A percentile compares a stretch with the other conserved stretches of the same genome.
Evolutionary conservation across 2,329 filamentous ascomycete species (phyloP).

Genomic region (Beauveria caledonica): DNA sequence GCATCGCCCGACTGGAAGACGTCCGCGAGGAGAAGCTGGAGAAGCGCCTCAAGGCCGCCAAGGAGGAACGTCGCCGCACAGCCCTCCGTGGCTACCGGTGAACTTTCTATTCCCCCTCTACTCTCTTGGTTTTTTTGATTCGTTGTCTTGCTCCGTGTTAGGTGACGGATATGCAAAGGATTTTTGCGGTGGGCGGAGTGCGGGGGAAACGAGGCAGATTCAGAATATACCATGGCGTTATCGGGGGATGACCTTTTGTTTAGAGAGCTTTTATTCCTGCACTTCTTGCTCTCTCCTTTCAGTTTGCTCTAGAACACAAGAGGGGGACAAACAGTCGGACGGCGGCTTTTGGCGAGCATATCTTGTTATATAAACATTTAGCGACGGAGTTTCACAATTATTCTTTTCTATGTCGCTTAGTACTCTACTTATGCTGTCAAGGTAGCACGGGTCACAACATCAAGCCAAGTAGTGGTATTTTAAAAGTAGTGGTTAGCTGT

Average conservation of each 20-base stretch:
- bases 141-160: too few species aligned
- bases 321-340: too few species aligned
- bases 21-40: constrained; percentile 55
- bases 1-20: constrained; percentile 59
- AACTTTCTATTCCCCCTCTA: neutral
- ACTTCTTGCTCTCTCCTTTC: neutral
- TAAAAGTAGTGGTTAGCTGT: neutral
- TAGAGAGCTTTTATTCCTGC: neutral
- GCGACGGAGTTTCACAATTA: too few species aligned
- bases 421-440: too few species aligned
- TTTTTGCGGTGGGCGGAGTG: neutral
- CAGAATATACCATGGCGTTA: constrained; percentile 5
- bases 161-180: neutral
- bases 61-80: constrained; percentile 45
- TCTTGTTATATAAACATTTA: too few species aligned
- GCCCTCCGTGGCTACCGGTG: constrained; percentile 21
- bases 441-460: neutral
- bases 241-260: constrained; percentile 7
- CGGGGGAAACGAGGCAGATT: neutral
- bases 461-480: neutral
- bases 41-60: constrained; percentile 51
- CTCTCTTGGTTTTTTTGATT: neutral
- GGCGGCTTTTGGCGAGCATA: too few species aligned
- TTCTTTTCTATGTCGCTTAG: too few species aligned
- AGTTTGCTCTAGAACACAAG: neutral